Base-by-base conservation (phyloP, 352 stramenopile species). In the Phytophthora kernoviae region DNA sequence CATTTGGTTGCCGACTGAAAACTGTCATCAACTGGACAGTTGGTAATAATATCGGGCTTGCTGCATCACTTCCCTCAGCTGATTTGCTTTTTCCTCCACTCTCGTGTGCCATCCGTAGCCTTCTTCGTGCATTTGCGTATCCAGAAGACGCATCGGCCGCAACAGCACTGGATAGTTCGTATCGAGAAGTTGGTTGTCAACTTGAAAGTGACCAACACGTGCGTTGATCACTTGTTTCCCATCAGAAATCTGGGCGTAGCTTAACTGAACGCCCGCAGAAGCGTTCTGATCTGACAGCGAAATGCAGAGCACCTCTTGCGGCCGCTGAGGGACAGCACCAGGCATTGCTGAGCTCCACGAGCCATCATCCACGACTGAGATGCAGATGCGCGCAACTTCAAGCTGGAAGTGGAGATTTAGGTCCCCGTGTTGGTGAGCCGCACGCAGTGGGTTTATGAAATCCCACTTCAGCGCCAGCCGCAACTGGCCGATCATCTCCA, bases 121-220 rank as follows among this genome's bases (percentile, higher is more conserved):
- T 61, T 88, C 80, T 58, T 90, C 79, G 52, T 91, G 80, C 54
- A 88, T 76, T 41, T 91, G 79, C 2, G 79, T 70, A 32, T 91
- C 81, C 15, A 87, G 45, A 2, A 91, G 59, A 22, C 82, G 76
- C 40, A 95, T 85, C 1, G 87, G 87, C 40, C 71, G 76, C 2
- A 95, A 52, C 60, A 93, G 65, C 11, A 95, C 87, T 0, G 84
- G 84, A 34, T 94, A 95, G 42, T 93, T 92, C 10, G 87, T 94
- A 30, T 94, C 87, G 0, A 94, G 49, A 20, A 95, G 65, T 54
- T 95, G 87, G 42, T 94, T 95, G 65, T 95, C 87, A 22, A 95
- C 72, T 59, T 95, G 87, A 47, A 94, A 75, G 58, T 95, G 87
- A 1, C 82, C 83, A 7, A 95, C 59, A 0, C 83, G 72, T 12